Base-by-base conservation (phyloP, 257 asterid genomes). In the Cinchona pubescens region DNA sequence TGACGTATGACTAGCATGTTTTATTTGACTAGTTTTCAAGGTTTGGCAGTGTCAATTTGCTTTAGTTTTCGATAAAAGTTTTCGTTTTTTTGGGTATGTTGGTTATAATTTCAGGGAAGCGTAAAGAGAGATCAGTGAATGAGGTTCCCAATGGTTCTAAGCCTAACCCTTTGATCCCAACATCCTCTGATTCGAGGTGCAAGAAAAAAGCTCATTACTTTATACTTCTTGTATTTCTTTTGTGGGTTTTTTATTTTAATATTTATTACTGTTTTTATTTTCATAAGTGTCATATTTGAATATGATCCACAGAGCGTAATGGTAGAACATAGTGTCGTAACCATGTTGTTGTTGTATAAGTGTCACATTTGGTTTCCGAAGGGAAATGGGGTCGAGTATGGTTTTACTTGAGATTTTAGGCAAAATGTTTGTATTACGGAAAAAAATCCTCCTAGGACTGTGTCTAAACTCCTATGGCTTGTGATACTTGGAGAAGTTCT, bases 161-260 rank as follows among this genome's bases (percentile, higher is more conserved):
- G 78, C 85, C 87, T 67, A 85, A 88, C 75, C 92, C 96, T 48
- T 84, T 94, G 81, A 76, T 80, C 69, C 99, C 99, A 69, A 85
- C 88, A 67, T 92, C 96, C 18, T 80, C 95, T 13, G 97, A 92
- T 79, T 82, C 80, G 87, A 92, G 97, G 98, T 91, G 80, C 69
- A 65, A 19, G 16, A 58, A 59, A 30, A n/a, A n/a, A 32, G 42
- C 46, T 45, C 29, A 37, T 35, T 48, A 27, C 60, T 49, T 40
- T 27, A 37, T 7, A 45, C n/a, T 32, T 49, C 15, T 11, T 42
- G 49, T 45, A 45, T 14, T 45, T 9, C 67, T 29, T 40, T 13
- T 60, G 3, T 35, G 4, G 6, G 35, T 5, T 63, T n/a, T 73
- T 72, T 1, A 0, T 56, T 64, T 25, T 12, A n/a, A 1, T 7